These are phyloP conservation scores for Cladorrhinum samala DNA, from an alignment of 495 filamentous ascomycete genomes.

Conservation along the genomic window DNA sequence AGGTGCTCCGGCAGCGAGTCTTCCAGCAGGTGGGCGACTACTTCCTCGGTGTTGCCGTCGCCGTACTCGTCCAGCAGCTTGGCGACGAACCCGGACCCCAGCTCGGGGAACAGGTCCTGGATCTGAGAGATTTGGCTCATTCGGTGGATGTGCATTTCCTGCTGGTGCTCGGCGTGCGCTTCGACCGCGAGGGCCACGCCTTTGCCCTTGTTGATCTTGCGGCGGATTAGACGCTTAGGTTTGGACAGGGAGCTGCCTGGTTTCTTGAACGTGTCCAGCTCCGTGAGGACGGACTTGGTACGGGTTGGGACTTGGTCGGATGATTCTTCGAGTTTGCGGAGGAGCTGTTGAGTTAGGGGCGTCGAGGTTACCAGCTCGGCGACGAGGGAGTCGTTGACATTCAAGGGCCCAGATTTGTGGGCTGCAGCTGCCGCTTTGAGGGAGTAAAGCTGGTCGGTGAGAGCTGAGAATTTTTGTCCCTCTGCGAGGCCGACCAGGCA, in stretches of 20 bases:
- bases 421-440: conserved; percentile 61
- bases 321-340: conserved; percentile 37
- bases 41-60: conserved; percentile 70
- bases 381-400: conserved; percentile 50
- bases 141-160: conserved; percentile 67
- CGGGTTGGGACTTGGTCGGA: conserved; percentile 31
- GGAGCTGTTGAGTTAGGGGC: conserved; percentile 45
- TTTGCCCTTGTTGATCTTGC: conserved; percentile 65
- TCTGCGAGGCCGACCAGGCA: conserved; percentile 63
- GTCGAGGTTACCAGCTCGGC: conserved; percentile 59
- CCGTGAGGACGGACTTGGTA: conserved; percentile 51
- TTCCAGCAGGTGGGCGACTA: conserved; percentile 80
- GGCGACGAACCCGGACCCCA: conserved; percentile 77
- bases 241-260: conserved; percentile 43
- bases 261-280: conserved; percentile 51
- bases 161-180: conserved; percentile 32
- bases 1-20: conserved; percentile 64
- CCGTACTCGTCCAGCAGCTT: conserved; percentile 72
- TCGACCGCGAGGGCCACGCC: conserved; percentile 38
- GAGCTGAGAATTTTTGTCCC: conserved; percentile 58
- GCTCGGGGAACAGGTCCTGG: conserved; percentile 86
- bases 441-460: conserved; percentile 77
- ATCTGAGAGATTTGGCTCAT: conserved; percentile 80
- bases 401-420: conserved; percentile 45
- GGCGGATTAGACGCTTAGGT: conserved; percentile 44